Conservation (phyloP, 2,329 filamentous ascomycete species). For the Fusarium illudens region DNA sequence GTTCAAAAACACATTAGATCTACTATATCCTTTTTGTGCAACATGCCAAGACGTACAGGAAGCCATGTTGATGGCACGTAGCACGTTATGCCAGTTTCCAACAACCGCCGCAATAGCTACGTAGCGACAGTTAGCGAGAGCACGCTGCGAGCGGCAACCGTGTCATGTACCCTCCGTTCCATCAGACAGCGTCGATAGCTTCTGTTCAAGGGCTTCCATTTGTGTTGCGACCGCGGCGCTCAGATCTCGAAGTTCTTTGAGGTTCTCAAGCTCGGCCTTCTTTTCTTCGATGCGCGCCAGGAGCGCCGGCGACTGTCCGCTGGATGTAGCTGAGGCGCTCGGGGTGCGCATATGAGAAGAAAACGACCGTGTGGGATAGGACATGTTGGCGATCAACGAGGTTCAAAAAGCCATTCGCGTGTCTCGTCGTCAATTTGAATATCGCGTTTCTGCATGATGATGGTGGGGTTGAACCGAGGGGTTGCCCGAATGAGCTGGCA, state of each 20-base stretch:
- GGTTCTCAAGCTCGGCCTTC: conserved; percentile 80
- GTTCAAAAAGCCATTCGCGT: neutral
- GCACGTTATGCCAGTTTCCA: conserved; percentile 87
- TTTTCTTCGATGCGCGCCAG: conserved; percentile 84
- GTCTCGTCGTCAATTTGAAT: conserved; percentile 9
- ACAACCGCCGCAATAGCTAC: conserved; percentile 83
- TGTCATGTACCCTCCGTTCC: conserved; percentile 76
- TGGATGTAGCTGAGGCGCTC: conserved; percentile 58
- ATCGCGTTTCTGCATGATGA: conserved; percentile 24
- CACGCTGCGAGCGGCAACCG: neutral
- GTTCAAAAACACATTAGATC: conserved; percentile 10
- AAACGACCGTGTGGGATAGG: conserved; percentile 64
- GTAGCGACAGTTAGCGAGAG: conserved; percentile 35
- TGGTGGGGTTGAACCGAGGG: conserved; percentile 44
- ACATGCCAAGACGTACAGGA: conserved; percentile 66
- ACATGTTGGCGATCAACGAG: conserved; percentile 53
- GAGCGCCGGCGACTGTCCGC: conserved; percentile 74
- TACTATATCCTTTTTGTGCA: neutral
- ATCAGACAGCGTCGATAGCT: conserved; percentile 78
- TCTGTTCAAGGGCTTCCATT: conserved; percentile 84
- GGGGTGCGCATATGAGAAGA: conserved; percentile 74
- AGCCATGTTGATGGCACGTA: conserved; percentile 86
- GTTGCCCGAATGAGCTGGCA: conserved; percentile 21
- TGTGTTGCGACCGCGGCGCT: conserved; percentile 81
- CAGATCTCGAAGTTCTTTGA: conserved; percentile 80